Percentiles rank a stretch among this genome's conserved stretches.
phyloP scores from a whole-genome alignment of 192 early-diverging fungal species.

The Linderina pennispora region DNA sequence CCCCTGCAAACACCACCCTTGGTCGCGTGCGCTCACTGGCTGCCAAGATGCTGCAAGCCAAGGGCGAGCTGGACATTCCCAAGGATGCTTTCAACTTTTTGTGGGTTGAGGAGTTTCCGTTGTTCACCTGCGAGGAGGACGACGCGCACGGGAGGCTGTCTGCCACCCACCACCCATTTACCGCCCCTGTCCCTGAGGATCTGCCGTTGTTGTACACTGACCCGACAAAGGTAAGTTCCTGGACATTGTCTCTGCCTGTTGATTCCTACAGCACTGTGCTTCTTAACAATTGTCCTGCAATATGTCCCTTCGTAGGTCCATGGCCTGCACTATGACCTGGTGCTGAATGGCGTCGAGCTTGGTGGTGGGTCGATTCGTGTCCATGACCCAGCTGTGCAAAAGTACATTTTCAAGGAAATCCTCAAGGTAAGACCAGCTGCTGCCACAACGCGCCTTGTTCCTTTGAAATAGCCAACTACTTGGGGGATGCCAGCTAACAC shows the following conservation, averaged over 20 bases:
- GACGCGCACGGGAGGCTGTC: slow-evolving; percentile 35
- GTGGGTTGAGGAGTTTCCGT: slow-evolving; percentile 87
- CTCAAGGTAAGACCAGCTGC: slow-evolving; percentile 39
- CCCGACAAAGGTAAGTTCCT: slow-evolving; percentile 50
- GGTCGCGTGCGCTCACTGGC: slow-evolving; percentile 53
- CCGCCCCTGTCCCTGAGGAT: slow-evolving; percentile 69
- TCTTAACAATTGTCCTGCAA: too few species aligned
- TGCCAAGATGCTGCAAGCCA: slow-evolving; percentile 46
- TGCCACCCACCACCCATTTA: slow-evolving; percentile 91
- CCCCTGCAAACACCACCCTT: slow-evolving; percentile 51
- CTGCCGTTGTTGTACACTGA: slow-evolving; percentile 53
- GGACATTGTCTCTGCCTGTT: not conserved
- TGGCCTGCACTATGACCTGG: slow-evolving; percentile 87
- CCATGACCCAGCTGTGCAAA: slow-evolving; percentile 71
- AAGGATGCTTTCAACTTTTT: slow-evolving; percentile 57
- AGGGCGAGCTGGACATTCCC: slow-evolving; percentile 48
- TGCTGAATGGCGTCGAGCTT: slow-evolving; percentile 87
- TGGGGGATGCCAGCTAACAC: too few species aligned
- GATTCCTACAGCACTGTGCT: too few species aligned
- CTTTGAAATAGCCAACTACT: too few species aligned
- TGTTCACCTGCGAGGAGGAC: slow-evolving; percentile 70
- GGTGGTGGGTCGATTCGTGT: slow-evolving; percentile 88
- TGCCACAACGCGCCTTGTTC: too few species aligned
- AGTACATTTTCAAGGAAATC: slow-evolving; percentile 65
- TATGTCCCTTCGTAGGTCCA: slow-evolving; percentile 43